Evolutionary conservation across 2,329 filamentous ascomycete species (phyloP), one percentile per base, ranked within the genome.

Genomic region (Volutella citrinella): DNA sequence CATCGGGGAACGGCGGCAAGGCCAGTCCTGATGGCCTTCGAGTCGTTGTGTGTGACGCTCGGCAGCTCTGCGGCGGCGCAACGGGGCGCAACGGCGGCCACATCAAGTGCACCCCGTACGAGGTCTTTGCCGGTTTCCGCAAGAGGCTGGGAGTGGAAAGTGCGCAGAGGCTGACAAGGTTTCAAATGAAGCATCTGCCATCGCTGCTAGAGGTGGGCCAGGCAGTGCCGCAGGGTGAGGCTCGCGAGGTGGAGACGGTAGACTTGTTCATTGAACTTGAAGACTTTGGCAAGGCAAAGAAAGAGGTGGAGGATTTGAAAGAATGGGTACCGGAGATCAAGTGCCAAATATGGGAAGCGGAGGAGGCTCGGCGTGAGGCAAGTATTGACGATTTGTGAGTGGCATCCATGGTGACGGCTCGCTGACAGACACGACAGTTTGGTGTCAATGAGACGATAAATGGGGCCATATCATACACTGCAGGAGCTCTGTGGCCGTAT

Each of bases 11-110:
- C n/a, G n/a, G n/a, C n/a, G n/a, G n/a, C n/a, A n/a, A n/a, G n/a
- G n/a, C n/a, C n/a, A n/a, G n/a, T n/a, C n/a, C n/a, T n/a, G n/a
- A 6, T 8, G 13, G 33, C 13, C 30, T 44, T 10, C 21, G 29
- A 10, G 54, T 76, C 5, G 60, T 70, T 3, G 64, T 76, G 8
- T 52, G 76, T n/a, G 74, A 78, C 42, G 71, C 73, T 3, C 57
- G 74, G 3, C 52, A 63, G 25, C 46, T 71, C 7, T 72, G 69
- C 42, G 68, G 65, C 9, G 73, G 74, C 12, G 74, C 72, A 4
- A 77, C 74, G 8, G 73, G 68, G 3, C 63, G 74, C 30, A 76
- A 76, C 40, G 72, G 71, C 14, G 72, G 70, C 0, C 71, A 72
- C 48, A 65, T 74, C 40, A 72, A 75, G 49, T 52, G 59, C 17